phyloP scores from a whole-genome alignment of 495 filamentous ascomycete genomes.

The Aspergillus funiculosus region DNA sequence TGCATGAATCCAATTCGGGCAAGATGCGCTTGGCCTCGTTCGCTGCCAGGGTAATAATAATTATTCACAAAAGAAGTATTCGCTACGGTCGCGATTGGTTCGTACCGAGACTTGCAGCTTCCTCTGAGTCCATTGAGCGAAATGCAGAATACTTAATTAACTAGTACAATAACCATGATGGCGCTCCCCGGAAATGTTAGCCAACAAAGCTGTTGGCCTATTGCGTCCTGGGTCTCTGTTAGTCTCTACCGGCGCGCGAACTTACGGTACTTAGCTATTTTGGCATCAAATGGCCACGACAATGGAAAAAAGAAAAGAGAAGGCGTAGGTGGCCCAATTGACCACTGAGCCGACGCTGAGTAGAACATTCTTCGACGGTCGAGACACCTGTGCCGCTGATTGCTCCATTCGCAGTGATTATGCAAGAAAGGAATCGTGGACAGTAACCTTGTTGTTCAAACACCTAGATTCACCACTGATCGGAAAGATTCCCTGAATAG shows the following conservation, averaged over 20 bases:
- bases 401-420: not conserved
- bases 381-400: not conserved
- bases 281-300: slow-evolving; percentile 10
- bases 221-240: slow-evolving; percentile 2
- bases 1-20: slow-evolving; percentile 11
- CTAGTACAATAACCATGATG: not conserved
- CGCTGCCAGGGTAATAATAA: slow-evolving; percentile 1
- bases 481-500: not conserved
- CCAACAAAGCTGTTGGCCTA: slow-evolving; percentile 1
- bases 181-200: not conserved
- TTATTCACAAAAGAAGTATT: slow-evolving; percentile 5
- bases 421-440: too few species aligned
- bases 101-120: too few species aligned
- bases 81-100: slow-evolving; percentile 6
- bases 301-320: not conserved
- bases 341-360: not conserved
- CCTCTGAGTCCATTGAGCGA: too few species aligned
- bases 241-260: slow-evolving; percentile 7
- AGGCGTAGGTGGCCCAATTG: slow-evolving; percentile 3
- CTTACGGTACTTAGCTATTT: not conserved
- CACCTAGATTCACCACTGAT: too few species aligned
- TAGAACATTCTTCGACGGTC: not conserved
- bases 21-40: slow-evolving; percentile 12
- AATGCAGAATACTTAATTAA: not conserved
- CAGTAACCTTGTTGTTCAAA: too few species aligned